Conservation (phyloP, 148 eudicot species). For the Heliamphora exappendiculata region DNA sequence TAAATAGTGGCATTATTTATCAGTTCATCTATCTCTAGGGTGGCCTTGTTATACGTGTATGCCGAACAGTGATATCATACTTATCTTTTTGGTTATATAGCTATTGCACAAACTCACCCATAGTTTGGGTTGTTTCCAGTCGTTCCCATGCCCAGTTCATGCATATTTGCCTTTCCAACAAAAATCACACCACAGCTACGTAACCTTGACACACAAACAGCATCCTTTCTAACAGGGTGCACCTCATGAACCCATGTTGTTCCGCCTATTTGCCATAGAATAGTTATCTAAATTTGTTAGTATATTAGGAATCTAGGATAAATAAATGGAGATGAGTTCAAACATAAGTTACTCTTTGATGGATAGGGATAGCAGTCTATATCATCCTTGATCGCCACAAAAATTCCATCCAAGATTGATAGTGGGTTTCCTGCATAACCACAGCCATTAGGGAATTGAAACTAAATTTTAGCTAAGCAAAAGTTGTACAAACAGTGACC, state of each 20-base stretch:
- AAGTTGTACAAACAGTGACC: background rate
- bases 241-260: slow-evolving; percentile 89
- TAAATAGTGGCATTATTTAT: background rate
- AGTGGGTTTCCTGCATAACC: slow-evolving; percentile 64
- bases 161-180: slow-evolving; percentile 99
- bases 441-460: slow-evolving; percentile 3
- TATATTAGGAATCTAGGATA: background rate
- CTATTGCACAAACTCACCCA: slow-evolving; percentile 50
- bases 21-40: background rate
- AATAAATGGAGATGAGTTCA: background rate
- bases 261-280: slow-evolving; percentile 49
- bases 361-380: slow-evolving; percentile 91
- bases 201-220: slow-evolving; percentile 69
- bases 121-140: slow-evolving; percentile 89
- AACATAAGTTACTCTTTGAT: slow-evolving; percentile 48
- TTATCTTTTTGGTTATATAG: background rate
- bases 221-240: slow-evolving; percentile 69
- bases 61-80: background rate
- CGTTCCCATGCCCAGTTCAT: slow-evolving; percentile 87
- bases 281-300: background rate
- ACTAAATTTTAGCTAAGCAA: background rate
- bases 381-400: slow-evolving; percentile 95
- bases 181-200: slow-evolving; percentile 87
- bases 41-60: background rate
- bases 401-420: slow-evolving; percentile 85